Base-by-base conservation (phyloP, 1,139 yeast species). In the Candida sojae region DNA sequence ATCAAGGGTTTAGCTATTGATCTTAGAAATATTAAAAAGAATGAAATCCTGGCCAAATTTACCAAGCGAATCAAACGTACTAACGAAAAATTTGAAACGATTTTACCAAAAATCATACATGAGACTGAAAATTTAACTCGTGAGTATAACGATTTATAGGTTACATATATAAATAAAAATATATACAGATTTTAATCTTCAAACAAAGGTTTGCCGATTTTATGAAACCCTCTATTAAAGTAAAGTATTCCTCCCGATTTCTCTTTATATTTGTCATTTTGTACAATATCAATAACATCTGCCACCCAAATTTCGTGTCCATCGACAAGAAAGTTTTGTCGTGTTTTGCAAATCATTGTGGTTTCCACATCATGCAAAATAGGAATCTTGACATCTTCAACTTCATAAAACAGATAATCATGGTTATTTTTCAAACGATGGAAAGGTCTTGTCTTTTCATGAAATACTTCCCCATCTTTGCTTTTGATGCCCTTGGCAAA, bases 231-330 rank as follows among this genome's bases (percentile, higher is more conserved):
- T 56, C 88, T 71, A 57, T 85, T 76, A 62, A 78, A 85, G 57
- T 85, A 86, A n/a, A 86, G 59, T 41, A 87, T 62, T 0, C 90
- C 90, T 2, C 90, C 90, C 2, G 76, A 65, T 47, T 59, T 59
- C 8, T 52, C 49, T 2, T 43, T 38, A 47, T 59, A 57, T 12
- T 30, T 13, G 1, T 42, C 39, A 29, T 59, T 57, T 5, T 54
- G 53, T 23, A 79, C 47, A 5, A 84, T 77, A 44, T 84, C 84
- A 34, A 75, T 62, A 1, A 86, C 88, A 49, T 77, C 74, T 2
- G 88, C 95, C 3, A 88, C 83, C 96, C 97, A 90, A 2, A 91
- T 83, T 62, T 90, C 96, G 64, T 91, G 97, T 56, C 86, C 88
- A 50, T 86, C 90, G 0, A 90, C 83, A 17, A 66, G 66, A 48